Conservation (phyloP, 2,329 filamentous ascomycete species). For the Tetracladium maxilliforme region DNA sequence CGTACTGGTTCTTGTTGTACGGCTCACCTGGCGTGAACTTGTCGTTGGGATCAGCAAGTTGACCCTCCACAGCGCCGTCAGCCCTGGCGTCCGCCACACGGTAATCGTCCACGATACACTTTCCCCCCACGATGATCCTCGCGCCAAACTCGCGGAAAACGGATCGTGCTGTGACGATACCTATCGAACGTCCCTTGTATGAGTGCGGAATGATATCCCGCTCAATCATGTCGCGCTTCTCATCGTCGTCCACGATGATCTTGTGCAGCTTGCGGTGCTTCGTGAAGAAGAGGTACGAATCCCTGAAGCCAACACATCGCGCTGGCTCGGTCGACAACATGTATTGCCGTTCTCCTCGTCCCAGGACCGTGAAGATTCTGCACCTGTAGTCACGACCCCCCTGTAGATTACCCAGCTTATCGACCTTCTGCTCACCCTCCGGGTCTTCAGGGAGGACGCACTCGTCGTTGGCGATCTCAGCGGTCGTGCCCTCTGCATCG, state of each 20-base stretch:
- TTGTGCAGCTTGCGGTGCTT: slow-evolving; percentile 95
- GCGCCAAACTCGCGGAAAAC: slow-evolving; percentile 96
- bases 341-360: slow-evolving; percentile 75
- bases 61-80: slow-evolving; percentile 72
- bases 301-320: slow-evolving; percentile 89
- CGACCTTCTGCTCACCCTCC: slow-evolving; percentile 86
- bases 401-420: slow-evolving; percentile 70
- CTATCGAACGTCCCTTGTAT: slow-evolving; percentile 95
- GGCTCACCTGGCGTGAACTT: slow-evolving; percentile 60
- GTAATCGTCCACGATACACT: slow-evolving; percentile 80
- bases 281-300: slow-evolving; percentile 97
- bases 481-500: slow-evolving; percentile 85
- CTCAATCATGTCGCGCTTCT: slow-evolving; percentile 92
- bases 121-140: slow-evolving; percentile 83
- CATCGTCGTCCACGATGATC: slow-evolving; percentile 95
- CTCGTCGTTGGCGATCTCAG: slow-evolving; percentile 85
- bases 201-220: slow-evolving; percentile 92
- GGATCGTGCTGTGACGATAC: slow-evolving; percentile 88
- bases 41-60: slow-evolving; percentile 84
- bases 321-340: slow-evolving; percentile 98
- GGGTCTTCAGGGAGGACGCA: slow-evolving; percentile 75
- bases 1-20: slow-evolving; percentile 99
- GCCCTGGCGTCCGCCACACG: slow-evolving; percentile 60
- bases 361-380: slow-evolving; percentile 81
- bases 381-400: slow-evolving; percentile 87